A percentile compares a stretch with the other conserved stretches of the same genome.
phyloP scores from a whole-genome alignment of 441 rosid species.

The Erodium moschatum region DNA sequence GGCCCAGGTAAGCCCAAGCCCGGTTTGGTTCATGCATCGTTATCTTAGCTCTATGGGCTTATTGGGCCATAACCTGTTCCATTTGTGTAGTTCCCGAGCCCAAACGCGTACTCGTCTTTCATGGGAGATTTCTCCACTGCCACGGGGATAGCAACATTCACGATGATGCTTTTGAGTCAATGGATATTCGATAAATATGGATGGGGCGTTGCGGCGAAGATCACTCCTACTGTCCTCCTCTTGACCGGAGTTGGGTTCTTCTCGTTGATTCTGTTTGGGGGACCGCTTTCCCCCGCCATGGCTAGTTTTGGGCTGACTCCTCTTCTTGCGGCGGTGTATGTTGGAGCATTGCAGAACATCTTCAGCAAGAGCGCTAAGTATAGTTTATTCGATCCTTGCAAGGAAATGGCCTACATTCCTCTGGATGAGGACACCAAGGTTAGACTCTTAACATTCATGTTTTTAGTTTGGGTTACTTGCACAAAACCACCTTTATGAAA shows the following conservation, averaged over 20 bases:
- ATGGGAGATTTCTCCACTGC: constrained; percentile 98
- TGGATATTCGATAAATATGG: constrained; percentile 75
- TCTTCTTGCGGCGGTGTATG: constrained; percentile 87
- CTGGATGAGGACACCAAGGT: constrained; percentile 97
- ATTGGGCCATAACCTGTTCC: neutral
- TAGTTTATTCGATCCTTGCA: constrained; percentile 95
- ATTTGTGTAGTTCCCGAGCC: constrained; percentile 73
- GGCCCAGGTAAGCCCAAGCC: constrained; percentile 60
- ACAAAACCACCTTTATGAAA: no score
- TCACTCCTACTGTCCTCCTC: constrained; percentile 87
- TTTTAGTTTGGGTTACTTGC: no score
- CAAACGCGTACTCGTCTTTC: constrained; percentile 87
- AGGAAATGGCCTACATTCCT: constrained; percentile 97
- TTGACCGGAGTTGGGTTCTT: constrained; percentile 86
- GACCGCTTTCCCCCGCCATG: constrained; percentile 56
- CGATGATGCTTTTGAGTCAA: constrained; percentile 92
- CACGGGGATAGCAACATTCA: constrained; percentile 86
- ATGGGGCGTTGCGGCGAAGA: constrained; percentile 93
- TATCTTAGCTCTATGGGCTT: neutral
- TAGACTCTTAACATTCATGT: constrained; percentile 6
- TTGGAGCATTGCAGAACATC: constrained; percentile 95
- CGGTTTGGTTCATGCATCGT: neutral
- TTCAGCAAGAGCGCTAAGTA: constrained; percentile 99
- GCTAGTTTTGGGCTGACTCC: constrained; percentile 78
- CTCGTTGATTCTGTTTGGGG: constrained; percentile 67